Evolutionary conservation across 2,329 filamentous ascomycete species (phyloP), one percentile per base, ranked within the genome.

Genomic region (Monosporascus sp.): DNA sequence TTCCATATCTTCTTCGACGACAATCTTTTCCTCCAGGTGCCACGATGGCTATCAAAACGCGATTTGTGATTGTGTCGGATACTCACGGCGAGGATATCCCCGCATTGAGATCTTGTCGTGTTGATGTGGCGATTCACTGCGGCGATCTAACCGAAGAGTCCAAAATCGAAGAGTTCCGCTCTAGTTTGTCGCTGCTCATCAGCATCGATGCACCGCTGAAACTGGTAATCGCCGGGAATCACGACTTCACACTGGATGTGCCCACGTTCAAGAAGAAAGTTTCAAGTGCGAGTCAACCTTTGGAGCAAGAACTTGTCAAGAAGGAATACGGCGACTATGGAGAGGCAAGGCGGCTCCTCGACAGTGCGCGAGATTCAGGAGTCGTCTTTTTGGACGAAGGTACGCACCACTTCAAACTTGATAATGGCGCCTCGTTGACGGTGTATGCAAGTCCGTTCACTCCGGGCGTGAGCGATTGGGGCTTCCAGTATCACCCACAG

Each of bases 391-490:
- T 85, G 0, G 74, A 79, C 6, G 74, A 80, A 63, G 80, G 81
- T 2, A 75, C 61, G 0, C 66, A 83, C 55, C 45, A 55, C 1
- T 79, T 84, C 51, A 53, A 43, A 1, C 68, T 85, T 1, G 18
- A 58, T 2, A 84, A 82, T 59, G 79, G 80, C 2, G 75, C 79
- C 0, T 47, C 25, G 0, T 60, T 84, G 17, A 74, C 58, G 1
- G 66, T 84, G 8, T 83, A 77, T 49, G 78, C 80, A 3, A 82
- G 78, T 54, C 78, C 77, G 1, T 78, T 70, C 51, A 83, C 80
- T 0, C 78, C 79, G 0, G 72, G 70, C 0, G 62, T 66, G 3
- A 72, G 73, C 5, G 65, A 67, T 18, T 77, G 76, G 75, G 79
- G 72, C 0, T 83, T 81, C 52, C 76, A 80, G 53, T 83, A 81